Conservation (phyloP, 495 filamentous ascomycete genomes). For the Neurospora terricola region DNA sequence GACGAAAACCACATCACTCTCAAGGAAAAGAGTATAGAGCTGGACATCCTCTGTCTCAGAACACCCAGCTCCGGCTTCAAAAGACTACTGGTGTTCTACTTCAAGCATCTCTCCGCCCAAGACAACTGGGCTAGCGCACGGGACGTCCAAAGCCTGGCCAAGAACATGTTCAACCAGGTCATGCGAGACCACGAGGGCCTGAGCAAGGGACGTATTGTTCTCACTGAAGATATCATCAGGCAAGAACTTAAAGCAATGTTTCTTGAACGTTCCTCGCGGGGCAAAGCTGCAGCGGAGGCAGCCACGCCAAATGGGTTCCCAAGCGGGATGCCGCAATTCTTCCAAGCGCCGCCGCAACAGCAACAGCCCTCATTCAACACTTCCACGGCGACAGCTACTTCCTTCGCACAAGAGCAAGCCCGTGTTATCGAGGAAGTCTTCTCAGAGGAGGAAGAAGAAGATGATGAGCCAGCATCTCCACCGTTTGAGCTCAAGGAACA, state of each 20-base stretch:
- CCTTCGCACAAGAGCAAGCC: not conserved
- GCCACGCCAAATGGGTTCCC: not conserved
- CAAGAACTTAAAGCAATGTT: conserved; percentile 35
- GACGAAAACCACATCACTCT: conserved; percentile 10
- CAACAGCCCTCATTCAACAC: not conserved
- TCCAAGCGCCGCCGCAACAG: not conserved
- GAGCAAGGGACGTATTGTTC: conserved; percentile 2
- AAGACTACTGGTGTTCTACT: conserved; percentile 20
- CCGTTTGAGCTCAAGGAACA: conserved; percentile 2
- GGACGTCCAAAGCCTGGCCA: conserved; percentile 50
- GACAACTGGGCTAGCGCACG: conserved; percentile 60
- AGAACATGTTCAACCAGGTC: conserved; percentile 37
- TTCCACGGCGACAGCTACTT: not conserved
- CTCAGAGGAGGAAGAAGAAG: not conserved
- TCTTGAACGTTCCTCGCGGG: conserved; percentile 29
- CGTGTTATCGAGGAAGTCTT: not conserved
- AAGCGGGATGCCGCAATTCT: not conserved
- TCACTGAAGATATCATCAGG: conserved; percentile 27
- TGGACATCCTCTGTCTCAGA: conserved; percentile 34
- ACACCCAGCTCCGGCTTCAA: conserved; percentile 8
- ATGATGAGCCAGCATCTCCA: not conserved
- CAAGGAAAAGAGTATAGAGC: conserved; percentile 8
- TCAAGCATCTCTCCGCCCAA: conserved; percentile 34
- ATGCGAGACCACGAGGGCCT: conserved; percentile 24
- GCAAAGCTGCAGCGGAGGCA: not conserved